These are phyloP conservation scores for Musa acuminata DNA, from an alignment of 176 grass and related monocot species.

Conservation along the genomic window DNA sequence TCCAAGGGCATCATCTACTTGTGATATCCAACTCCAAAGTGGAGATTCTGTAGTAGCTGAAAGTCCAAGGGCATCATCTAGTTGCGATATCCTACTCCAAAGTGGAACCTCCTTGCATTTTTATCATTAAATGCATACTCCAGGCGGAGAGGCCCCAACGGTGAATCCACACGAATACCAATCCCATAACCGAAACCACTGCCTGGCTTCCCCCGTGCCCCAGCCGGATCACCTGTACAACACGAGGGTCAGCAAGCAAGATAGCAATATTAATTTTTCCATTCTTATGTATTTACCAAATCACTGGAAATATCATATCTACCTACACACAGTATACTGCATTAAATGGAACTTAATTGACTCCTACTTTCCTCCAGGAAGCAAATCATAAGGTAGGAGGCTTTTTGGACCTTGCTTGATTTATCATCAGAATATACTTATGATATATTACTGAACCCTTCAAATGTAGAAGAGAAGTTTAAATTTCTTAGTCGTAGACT, in stretches of 20 bases:
- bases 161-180: conserved; percentile 75
- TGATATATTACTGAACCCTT: background rate
- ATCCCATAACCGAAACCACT: conserved; percentile 76
- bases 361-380: background rate
- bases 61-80: conserved; percentile 13
- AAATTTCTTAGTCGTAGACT: background rate
- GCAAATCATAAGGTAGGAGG: background rate
- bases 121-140: conserved; percentile 89
- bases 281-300: background rate
- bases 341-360: background rate
- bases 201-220: conserved; percentile 77
- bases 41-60: too few relatives aligned
- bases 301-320: background rate
- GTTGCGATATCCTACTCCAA: conserved; percentile 85
- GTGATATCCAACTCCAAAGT: too few relatives aligned
- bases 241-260: background rate
- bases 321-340: too few relatives aligned
- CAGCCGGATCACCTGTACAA: conserved; percentile 70
- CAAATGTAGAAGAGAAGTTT: background rate
- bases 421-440: background rate
- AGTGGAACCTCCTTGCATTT: conserved; percentile 65
- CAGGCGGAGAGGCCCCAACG: conserved; percentile 65
- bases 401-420: too few relatives aligned
- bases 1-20: too few relatives aligned
- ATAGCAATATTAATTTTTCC: background rate